Percentiles rank a stretch among this genome's conserved stretches.
Evolutionary conservation across 2,329 filamentous ascomycete genomes (phyloP).

Genomic region (Sordariomycetes sp.): DNA sequence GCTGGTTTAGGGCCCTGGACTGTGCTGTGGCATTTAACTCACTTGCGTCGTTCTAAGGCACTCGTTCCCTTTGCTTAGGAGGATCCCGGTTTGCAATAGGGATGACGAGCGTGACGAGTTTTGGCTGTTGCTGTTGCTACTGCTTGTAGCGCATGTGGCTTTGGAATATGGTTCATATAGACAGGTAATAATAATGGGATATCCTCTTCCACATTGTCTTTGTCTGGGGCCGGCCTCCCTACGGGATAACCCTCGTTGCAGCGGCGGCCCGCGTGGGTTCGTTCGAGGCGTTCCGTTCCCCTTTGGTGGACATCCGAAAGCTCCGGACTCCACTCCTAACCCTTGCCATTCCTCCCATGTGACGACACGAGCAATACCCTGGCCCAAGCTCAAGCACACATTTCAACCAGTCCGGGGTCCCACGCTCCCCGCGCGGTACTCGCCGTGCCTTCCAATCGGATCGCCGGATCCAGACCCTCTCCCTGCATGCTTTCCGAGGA

Average conservation of each 20-base stretch:
- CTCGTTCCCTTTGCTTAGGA: background rate
- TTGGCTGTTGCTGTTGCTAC: background rate
- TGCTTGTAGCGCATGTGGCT: background rate
- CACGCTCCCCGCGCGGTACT: background rate
- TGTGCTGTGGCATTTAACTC: background rate
- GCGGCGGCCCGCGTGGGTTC: background rate
- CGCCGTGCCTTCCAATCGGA: too few relatives aligned
- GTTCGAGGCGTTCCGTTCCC: background rate
- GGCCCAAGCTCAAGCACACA: background rate
- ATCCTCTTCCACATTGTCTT: background rate
- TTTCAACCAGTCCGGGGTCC: background rate
- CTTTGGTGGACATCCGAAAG: background rate
- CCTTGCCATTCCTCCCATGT: background rate
- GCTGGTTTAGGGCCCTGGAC: background rate
- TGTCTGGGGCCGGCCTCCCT: background rate
- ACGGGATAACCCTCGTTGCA: background rate
- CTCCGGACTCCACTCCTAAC: background rate
- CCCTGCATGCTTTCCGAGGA: background rate
- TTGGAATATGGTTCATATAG: background rate
- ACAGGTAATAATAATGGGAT: background rate
- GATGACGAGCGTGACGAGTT: background rate
- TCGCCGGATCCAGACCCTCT: background rate
- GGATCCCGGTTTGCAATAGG: background rate
- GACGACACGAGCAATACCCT: background rate
- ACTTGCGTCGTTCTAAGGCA: background rate